Evolutionary conservation across 768 basidiomycete genomes (phyloP).

Genomic region (Trametes cingulata): DNA sequence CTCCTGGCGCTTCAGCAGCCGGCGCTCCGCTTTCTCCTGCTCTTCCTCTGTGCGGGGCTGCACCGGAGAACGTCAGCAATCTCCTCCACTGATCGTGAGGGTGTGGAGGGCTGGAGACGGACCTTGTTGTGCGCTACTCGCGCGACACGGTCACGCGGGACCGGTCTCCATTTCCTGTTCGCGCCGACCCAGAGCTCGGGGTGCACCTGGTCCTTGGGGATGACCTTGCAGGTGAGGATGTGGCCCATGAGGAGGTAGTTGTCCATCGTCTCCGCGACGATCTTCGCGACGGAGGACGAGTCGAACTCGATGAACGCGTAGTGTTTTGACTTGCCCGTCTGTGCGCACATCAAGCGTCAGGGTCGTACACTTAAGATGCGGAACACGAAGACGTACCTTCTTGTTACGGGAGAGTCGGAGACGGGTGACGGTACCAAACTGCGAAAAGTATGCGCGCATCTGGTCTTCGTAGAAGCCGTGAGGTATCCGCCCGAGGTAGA

Average conservation of each 20-base stretch:
- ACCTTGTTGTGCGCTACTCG: slow-evolving; percentile 86
- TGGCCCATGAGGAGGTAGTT: slow-evolving; percentile 96
- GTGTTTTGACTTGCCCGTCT: slow-evolving; percentile 97
- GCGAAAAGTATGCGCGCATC: slow-evolving; percentile 88
- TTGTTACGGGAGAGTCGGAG: slow-evolving; percentile 91
- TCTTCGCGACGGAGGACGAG: slow-evolving; percentile 85
- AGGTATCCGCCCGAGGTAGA: slow-evolving; percentile 89
- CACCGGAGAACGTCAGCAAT: background rate
- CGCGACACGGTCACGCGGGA: slow-evolving; percentile 73
- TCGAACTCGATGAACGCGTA: slow-evolving; percentile 97
- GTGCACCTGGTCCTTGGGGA: slow-evolving; percentile 89
- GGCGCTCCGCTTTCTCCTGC: slow-evolving; percentile 60
- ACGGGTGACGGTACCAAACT: slow-evolving; percentile 90
- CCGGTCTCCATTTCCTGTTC: slow-evolving; percentile 82
- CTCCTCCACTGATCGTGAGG: background rate
- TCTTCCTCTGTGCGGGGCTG: slow-evolving; percentile 76
- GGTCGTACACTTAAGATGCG: background rate
- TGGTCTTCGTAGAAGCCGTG: slow-evolving; percentile 98
- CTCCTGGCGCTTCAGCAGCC: slow-evolving; percentile 76
- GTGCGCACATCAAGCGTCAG: background rate
- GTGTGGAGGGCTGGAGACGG: background rate
- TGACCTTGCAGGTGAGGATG: slow-evolving; percentile 85
- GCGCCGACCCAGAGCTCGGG: slow-evolving; percentile 97
- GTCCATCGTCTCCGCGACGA: slow-evolving; percentile 98
- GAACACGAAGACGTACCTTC: slow-evolving; percentile 54